Evolutionary conservation across 768 basidiomycete species (phyloP), one percentile per base, ranked within the genome.

Genomic region (Gymnopilus dilepis): DNA sequence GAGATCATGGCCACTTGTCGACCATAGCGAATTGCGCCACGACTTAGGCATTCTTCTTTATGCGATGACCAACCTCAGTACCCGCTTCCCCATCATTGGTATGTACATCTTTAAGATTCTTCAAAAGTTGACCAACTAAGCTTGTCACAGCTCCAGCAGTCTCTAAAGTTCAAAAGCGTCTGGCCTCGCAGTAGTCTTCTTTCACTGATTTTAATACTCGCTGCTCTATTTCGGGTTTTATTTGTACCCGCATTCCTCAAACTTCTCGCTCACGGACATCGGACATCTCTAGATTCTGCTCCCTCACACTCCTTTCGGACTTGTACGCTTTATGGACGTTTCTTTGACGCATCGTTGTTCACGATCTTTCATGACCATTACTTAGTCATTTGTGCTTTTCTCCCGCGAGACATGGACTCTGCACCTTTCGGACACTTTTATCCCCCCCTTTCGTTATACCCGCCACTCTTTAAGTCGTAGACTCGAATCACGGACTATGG

Each of bases 1-100:
- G 69, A 72, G 82, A 13, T 80, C 88, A 40, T 91, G 89, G 87
- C 82, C 88, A 9, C 76, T 84, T 37, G 76, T 84, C 63, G 82
- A 83, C 69, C 80, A 78, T 58, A 74, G 81, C 57, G 88, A 90
- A 61, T 74, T 87, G 56, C 85, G 86, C 62, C 83, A 77, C 67
- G 88, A 91, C 61, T 82, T 90, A 41, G 80, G 78, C 33, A 78
- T 84, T 17, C 72, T 92, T 53, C 76, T 89, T 28, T 88, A 83
- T 65, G 87, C 86, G 62, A 84, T 91, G 83, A 86, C 78, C 60
- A 83, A 77, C 59, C 82, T 91, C 45, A 81, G 82, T 61, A 72
- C 83, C 11, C 79, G 80, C 48, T 90, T 87, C 71, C 90, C 90
- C 31, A 75, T 91, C 62, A 76, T 88, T 59, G 77, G 78, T 77